Conservation (phyloP, 495 filamentous ascomycete genomes). For the Aspergillus mulundensis region DNA sequence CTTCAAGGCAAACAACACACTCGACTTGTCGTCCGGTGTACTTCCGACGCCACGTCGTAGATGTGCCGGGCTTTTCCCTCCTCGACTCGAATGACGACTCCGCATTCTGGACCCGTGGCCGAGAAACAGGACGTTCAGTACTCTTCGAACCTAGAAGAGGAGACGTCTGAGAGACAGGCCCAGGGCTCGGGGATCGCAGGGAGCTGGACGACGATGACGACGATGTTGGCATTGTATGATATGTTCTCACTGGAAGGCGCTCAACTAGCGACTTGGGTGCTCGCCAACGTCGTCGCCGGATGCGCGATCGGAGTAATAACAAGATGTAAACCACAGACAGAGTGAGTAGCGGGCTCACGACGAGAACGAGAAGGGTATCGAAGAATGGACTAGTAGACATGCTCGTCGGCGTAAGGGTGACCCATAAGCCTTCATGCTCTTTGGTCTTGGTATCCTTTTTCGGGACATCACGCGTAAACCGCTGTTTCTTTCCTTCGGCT, state of each 20-base stretch:
- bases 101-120: slow-evolving; percentile 64
- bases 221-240: slow-evolving; percentile 72
- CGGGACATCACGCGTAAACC: slow-evolving; percentile 4
- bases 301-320: slow-evolving; percentile 80
- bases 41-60: slow-evolving; percentile 64
- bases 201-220: slow-evolving; percentile 52
- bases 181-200: slow-evolving; percentile 47
- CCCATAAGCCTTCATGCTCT: slow-evolving; percentile 84
- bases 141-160: slow-evolving; percentile 55
- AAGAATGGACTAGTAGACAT: slow-evolving; percentile 93
- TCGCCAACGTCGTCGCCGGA: slow-evolving; percentile 86
- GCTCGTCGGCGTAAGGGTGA: slow-evolving; percentile 86
- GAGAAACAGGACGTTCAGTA: slow-evolving; percentile 35
- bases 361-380: slow-evolving; percentile 88
- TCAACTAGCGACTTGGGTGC: slow-evolving; percentile 96
- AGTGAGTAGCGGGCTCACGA: slow-evolving; percentile 88
- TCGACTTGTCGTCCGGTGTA: slow-evolving; percentile 86
- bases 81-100: slow-evolving; percentile 36
- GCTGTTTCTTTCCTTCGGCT: not conserved
- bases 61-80: slow-evolving; percentile 47
- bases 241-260: slow-evolving; percentile 88
- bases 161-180: slow-evolving; percentile 64
- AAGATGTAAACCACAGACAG: slow-evolving; percentile 90
- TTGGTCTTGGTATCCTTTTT: slow-evolving; percentile 24
- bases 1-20: slow-evolving; percentile 96